Percentiles rank a stretch among this genome's conserved stretches.
phyloP scores from a whole-genome alignment of 192 early-diverging fungal species.

The Coemansia sp. region DNA sequence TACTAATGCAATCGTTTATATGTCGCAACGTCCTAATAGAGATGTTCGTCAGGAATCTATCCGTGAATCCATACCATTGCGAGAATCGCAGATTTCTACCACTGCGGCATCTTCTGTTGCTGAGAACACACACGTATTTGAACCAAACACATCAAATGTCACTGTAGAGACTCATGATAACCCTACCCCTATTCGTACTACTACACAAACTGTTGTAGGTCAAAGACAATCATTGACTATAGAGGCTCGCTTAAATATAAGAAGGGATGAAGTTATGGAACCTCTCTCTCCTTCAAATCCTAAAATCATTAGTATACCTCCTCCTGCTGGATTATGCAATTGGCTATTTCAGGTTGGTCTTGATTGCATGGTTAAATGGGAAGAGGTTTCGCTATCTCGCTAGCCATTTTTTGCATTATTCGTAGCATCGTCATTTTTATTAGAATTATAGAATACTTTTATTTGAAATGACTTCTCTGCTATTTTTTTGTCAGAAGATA shows the following conservation, averaged over 20 bases:
- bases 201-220: constrained; percentile 16
- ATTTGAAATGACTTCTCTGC: too few relatives aligned
- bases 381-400: constrained; percentile 36
- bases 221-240: background rate
- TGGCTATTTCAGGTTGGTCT: constrained; percentile 51
- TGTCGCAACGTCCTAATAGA: background rate
- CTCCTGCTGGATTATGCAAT: constrained; percentile 39
- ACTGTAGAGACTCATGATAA: background rate
- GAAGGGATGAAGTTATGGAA: constrained; percentile 44
- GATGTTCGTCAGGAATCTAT: constrained; percentile 18
- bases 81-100: background rate
- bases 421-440: too few relatives aligned
- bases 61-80: background rate
- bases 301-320: background rate
- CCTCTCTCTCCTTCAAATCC: constrained; percentile 28
- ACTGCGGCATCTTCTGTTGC: background rate
- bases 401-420: constrained; percentile 14
- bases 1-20: background rate
- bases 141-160: background rate
- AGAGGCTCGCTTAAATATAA: background rate
- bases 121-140: background rate
- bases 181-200: constrained; percentile 15
- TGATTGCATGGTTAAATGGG: constrained; percentile 51
- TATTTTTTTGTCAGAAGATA: too few relatives aligned
- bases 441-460: too few relatives aligned